Base-by-base conservation (phyloP, 177 flowering plant species). In the Telopea speciosissima region DNA sequence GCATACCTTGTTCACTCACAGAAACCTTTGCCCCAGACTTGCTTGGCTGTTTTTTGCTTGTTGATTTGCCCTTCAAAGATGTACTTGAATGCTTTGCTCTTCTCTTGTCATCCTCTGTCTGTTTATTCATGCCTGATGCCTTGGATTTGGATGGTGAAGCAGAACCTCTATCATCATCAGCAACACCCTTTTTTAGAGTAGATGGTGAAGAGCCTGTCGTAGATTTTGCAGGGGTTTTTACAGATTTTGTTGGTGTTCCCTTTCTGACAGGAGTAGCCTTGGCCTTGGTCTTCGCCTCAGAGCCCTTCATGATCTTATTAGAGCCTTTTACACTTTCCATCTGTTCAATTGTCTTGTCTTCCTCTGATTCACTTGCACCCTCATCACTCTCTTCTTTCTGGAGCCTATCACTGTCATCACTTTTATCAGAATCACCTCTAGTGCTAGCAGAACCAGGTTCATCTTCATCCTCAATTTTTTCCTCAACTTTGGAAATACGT, bases 1-100 rank as follows among this genome's bases (percentile, higher is more conserved):
- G 54, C 3, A 16, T 65, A 84, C 88, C 89, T 86, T 72, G 77
- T 69, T 80, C 83, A 72, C 80, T 85, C 63, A 74, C 67, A 19
- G 83, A 72, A 72, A 23, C 71, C 77, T 85, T 86, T 36, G 78
- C 66, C 17, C 77, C 76, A 10, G 81, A 69, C 65, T 84, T 86
- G 75, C 68, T 81, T 44, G 80, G 22, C 44, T 73, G 80, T 60
- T 85, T 83, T 71, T 73, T 86, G 56, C 81, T 70, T 8, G 80
- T 2, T 49, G 54, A 49, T 68, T 84, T 84, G 5, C 67, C 82
- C 75, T 85, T 83, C 5, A 58, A 62, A 12, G 83, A 62, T 44
- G 23, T 66, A 68, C 68, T 54, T 58, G 70, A 58, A 54, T 69
- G 82, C 76, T 85, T 76, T 49, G 75, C 42, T 24, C 69, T 76